Conservation (phyloP, 441 rosid genomes). For the Gossypium schwendimanii region DNA sequence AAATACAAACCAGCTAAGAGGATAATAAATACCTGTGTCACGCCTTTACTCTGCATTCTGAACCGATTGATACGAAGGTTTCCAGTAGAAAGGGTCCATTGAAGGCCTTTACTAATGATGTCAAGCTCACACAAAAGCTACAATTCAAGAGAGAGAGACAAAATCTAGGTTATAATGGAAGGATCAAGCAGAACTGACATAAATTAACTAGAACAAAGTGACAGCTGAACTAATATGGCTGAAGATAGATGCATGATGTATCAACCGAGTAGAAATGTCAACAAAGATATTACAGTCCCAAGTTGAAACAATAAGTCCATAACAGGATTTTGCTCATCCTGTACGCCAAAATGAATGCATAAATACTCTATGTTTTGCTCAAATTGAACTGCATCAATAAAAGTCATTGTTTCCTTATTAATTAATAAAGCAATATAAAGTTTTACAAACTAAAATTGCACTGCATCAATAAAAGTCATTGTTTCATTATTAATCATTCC, state of each 20-base stretch:
- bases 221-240: not conserved
- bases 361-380: not conserved
- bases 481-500: not conserved
- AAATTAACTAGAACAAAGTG: not conserved
- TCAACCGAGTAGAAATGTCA: not conserved
- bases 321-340: not conserved
- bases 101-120: constrained; percentile 51
- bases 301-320: not conserved
- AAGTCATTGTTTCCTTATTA: not conserved
- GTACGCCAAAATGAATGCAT: not conserved
- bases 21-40: constrained; percentile 65
- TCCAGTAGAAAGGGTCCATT: constrained; percentile 89
- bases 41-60: constrained; percentile 92
- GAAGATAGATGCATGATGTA: not conserved
- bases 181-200: not conserved
- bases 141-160: not conserved
- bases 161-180: not conserved
- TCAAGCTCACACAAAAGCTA: constrained; percentile 40
- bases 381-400: not conserved
- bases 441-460: not conserved
- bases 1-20: constrained; percentile 12
- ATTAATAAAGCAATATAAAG: not conserved
- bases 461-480: not conserved
- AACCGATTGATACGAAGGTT: constrained; percentile 84
- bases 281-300: not conserved